Base-by-base conservation (phyloP, 352 stramenopile species). In the Globisporangium alternatum region DNA sequence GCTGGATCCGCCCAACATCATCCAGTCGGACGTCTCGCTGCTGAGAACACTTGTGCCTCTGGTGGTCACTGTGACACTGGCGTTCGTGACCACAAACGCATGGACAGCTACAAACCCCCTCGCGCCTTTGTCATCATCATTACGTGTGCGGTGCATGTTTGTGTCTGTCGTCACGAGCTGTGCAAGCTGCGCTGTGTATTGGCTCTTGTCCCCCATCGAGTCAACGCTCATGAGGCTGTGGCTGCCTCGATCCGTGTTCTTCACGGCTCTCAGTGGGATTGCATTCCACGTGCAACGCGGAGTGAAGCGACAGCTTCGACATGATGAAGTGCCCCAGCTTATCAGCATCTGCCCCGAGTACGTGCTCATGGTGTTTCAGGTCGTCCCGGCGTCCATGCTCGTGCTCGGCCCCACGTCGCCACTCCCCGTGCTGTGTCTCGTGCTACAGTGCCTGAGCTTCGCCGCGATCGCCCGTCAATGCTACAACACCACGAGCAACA, bases 341-440 rank as follows among this genome's bases (percentile, higher is more conserved):
- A 19, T 51, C 19, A 39, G 25, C 3, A 39, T 64, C 45, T 55
- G 33, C 47, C 15, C 57, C 47, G 63, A 57, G 19, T 68, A 62
- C 10, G 12, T 86, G n/a, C 64, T 87, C 53, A 30, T 82, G 25
- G 75, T 74, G 66, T 47, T 72, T 5, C 76, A 80, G 48, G 56
- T 89, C 22, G 43, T 79, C 15, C 78, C 80, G 30, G 67, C 62
- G 28, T 88, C 77, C 60, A 74, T 85, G 71, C 62, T 94, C 37
- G 77, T 92, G 21, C 71, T 92, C 28, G 86, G 86, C 3, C 78
- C 86, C 8, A 77, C 78, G 17, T 89, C 86, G 6, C 86, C 86
- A 12, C 56, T 89, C 28, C 74, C 80, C 1, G 69, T 90, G 19
- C 22, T 85, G 39, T 80, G 72, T 35, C 54, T 81, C 13, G 61